Evolutionary conservation across 2,329 filamentous ascomycete species (phyloP).

Genomic region (Pseudocercospora crystallina): DNA sequence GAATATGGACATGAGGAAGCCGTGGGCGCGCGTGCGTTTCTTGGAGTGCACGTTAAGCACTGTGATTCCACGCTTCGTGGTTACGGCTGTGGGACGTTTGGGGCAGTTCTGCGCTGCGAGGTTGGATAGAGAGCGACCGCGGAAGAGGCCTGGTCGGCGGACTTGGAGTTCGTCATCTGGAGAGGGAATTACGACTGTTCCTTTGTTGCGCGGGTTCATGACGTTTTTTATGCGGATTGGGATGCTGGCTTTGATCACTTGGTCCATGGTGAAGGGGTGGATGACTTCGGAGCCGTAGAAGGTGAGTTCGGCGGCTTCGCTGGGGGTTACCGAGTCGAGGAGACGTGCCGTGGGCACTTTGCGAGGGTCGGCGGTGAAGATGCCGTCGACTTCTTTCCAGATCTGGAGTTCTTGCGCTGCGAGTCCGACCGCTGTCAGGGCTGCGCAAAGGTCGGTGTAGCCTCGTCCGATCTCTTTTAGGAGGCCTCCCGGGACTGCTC

Average conservation of each 20-base stretch:
- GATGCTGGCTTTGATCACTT: conserved; percentile 74
- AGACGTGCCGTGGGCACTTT: conserved; percentile 91
- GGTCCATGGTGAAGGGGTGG: conserved; percentile 98
- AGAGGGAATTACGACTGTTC: conserved; percentile 83
- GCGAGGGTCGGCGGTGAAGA: conserved; percentile 81
- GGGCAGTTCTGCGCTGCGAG: conserved; percentile 42
- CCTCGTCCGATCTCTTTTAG: conserved; percentile 90
- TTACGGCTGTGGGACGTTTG: conserved; percentile 66
- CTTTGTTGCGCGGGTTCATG: conserved; percentile 76
- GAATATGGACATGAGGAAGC: conserved; percentile 93
- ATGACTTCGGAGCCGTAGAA: conserved; percentile 80
- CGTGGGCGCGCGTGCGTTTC: conserved; percentile 91
- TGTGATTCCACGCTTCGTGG: conserved; percentile 94
- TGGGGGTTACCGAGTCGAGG: conserved; percentile 84
- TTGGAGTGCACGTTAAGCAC: conserved; percentile 98
- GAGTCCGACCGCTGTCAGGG: conserved; percentile 85
- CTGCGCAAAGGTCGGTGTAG: conserved; percentile 95
- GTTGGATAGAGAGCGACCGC: conserved; percentile 46
- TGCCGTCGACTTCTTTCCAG: conserved; percentile 98
- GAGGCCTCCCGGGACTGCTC: conserved; percentile 84
- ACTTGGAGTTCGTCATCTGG: conserved; percentile 54
- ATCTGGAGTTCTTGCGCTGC: conserved; percentile 87
- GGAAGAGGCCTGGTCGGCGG: conserved; percentile 53
- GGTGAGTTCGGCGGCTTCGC: conserved; percentile 92
- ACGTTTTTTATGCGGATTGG: conserved; percentile 90